phyloP scores from a whole-genome alignment of 2,329 filamentous ascomycete species.

The Epicoccum nigrum region DNA sequence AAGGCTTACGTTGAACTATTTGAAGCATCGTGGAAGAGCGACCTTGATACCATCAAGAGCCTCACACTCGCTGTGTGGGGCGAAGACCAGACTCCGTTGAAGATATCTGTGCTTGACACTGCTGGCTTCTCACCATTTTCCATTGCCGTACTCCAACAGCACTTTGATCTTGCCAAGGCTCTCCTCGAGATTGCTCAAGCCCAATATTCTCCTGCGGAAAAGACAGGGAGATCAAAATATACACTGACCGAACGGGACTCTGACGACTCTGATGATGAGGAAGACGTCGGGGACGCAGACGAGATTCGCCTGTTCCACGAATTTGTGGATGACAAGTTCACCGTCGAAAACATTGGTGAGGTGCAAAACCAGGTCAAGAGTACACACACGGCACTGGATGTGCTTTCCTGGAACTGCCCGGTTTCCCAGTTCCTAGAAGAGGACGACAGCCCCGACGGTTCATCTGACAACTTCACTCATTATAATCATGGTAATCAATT shows the following conservation, averaged over 20 bases:
- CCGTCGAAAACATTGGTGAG: slow-evolving; percentile 76
- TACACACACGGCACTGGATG: slow-evolving; percentile 58
- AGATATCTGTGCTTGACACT: slow-evolving; percentile 65
- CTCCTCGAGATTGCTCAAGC: slow-evolving; percentile 73
- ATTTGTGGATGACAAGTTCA: slow-evolving; percentile 70
- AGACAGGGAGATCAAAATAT: slow-evolving; percentile 51
- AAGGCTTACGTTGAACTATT: slow-evolving; percentile 71
- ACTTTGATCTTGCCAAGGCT: slow-evolving; percentile 66
- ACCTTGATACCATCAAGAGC: slow-evolving; percentile 68
- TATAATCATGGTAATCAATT: background rate
- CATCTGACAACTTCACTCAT: background rate
- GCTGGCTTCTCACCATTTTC: slow-evolving; percentile 66
- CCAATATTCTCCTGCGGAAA: slow-evolving; percentile 67
- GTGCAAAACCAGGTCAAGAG: slow-evolving; percentile 73
- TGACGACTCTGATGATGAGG: slow-evolving; percentile 38
- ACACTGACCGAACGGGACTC: slow-evolving; percentile 50
- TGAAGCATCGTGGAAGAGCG: slow-evolving; percentile 75
- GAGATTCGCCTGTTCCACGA: slow-evolving; percentile 53
- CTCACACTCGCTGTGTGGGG: slow-evolving; percentile 68
- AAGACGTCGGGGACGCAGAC: slow-evolving; percentile 29
- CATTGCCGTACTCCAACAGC: slow-evolving; percentile 70
- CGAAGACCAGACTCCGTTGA: slow-evolving; percentile 60
- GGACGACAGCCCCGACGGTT: background rate
- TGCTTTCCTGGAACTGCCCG: slow-evolving; percentile 53
- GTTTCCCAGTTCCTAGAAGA: slow-evolving; percentile 16